Conservation (phyloP, 169 alveolate species). For the Plasmodium malariae region DNA sequence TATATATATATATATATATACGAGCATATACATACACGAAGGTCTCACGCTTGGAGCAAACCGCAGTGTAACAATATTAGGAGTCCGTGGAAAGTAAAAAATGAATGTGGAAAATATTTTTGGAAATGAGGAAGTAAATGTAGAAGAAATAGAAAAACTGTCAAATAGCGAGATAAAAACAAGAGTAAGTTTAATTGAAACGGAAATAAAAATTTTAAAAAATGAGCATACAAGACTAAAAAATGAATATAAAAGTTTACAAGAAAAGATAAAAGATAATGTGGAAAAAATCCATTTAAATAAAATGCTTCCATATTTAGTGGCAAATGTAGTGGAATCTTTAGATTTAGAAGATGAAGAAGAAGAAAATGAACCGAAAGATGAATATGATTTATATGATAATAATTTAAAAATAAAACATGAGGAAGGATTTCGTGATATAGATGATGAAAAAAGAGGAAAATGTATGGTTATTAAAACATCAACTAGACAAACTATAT, state of each 20-base stretch:
- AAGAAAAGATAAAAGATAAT: conserved; percentile 92
- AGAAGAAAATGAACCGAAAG: conserved; percentile 48
- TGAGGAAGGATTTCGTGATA: conserved; percentile 75
- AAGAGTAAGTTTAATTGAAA: conserved; percentile 86
- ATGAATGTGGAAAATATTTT: conserved; percentile 60
- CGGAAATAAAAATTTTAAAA: conserved; percentile 90
- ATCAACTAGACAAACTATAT: conserved; percentile 97
- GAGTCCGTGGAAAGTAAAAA: not conserved
- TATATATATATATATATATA: conserved; percentile 4
- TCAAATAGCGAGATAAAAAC: conserved; percentile 83
- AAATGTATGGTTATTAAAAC: conserved; percentile 93
- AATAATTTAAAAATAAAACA: conserved; percentile 15
- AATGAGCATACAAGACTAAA: conserved; percentile 92
- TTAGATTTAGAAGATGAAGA: conserved; percentile 70
- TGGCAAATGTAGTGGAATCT: conserved; percentile 97
- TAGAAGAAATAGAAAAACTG: conserved; percentile 80
- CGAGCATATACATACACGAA: not conserved
- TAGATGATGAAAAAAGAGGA: conserved; percentile 85
- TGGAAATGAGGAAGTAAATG: conserved; percentile 53
- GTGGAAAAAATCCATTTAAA: conserved; percentile 96
- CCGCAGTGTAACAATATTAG: not conserved
- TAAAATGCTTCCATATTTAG: conserved; percentile 98
- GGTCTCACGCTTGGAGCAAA: not conserved
- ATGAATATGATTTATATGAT: conserved; percentile 62
- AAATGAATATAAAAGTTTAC: conserved; percentile 90